These are phyloP conservation scores for Rhazya stricta DNA, from an alignment of 257 asterid species.

Conservation along the genomic window DNA sequence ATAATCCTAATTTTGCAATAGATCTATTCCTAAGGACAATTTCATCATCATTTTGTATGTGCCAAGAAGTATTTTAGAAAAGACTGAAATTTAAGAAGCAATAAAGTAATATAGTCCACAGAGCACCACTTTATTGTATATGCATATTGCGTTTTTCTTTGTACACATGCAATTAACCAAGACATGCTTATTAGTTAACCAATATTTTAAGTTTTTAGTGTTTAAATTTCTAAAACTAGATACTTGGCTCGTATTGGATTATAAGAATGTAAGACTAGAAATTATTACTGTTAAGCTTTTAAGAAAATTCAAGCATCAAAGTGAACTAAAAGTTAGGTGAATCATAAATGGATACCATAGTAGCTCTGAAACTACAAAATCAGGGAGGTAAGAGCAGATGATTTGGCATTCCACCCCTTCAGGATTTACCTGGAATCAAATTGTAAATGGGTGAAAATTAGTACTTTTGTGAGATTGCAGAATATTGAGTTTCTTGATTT, in stretches of 20 bases:
- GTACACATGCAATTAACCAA: neutral
- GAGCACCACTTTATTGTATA: neutral
- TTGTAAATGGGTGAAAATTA: conserved; percentile 12
- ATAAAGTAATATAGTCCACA: neutral
- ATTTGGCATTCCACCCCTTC: conserved; percentile 67
- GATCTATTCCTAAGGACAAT: neutral
- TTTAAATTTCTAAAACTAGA: neutral
- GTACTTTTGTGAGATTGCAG: conserved; percentile 1
- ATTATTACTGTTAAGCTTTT: neutral
- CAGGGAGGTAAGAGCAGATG: conserved; percentile 51
- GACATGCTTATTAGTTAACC: neutral
- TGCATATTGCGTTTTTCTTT: neutral
- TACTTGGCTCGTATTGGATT: neutral
- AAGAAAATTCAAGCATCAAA: conserved; percentile 11
- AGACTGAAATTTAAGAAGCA: neutral
- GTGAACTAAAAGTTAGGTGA: conserved; percentile 3
- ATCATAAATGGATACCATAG: conserved; percentile 49
- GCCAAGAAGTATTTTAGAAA: neutral
- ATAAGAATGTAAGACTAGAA: neutral
- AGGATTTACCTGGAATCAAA: conserved; percentile 54
- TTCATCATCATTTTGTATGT: neutral
- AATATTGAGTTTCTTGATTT: neutral
- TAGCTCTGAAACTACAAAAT: conserved; percentile 55
- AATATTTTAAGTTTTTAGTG: neutral
- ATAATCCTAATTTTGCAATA: neutral